Percentiles rank a stretch among this genome's conserved stretches.
These are phyloP conservation scores for Schwanniomyces yamadae DNA, from an alignment of 805 yeast species.

Conservation along the genomic window DNA sequence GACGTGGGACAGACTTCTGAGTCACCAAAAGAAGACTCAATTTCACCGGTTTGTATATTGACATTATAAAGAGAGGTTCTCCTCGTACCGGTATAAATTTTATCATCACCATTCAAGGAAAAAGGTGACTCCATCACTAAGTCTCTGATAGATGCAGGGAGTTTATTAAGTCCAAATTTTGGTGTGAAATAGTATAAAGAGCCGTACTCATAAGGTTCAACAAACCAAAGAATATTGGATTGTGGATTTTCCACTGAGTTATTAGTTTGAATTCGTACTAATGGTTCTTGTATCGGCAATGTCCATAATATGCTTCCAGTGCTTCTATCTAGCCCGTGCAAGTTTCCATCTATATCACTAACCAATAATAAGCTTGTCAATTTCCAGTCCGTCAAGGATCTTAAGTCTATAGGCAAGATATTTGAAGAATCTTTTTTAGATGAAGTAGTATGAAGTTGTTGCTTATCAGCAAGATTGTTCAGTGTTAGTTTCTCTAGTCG, in stretches of 20 bases:
- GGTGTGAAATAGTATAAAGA: conserved; percentile 76
- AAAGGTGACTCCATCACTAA: conserved; percentile 84
- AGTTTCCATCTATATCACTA: conserved; percentile 82
- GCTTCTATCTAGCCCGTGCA: conserved; percentile 75
- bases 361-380: conserved; percentile 62
- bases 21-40: conserved; percentile 65
- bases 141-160: conserved; percentile 78
- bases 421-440: conserved; percentile 10
- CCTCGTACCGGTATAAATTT: conserved; percentile 83
- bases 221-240: conserved; percentile 65
- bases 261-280: conserved; percentile 47
- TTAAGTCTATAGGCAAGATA: conserved; percentile 33
- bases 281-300: conserved; percentile 60
- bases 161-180: conserved; percentile 69
- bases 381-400: conserved; percentile 46
- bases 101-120: conserved; percentile 69
- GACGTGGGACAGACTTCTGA: conserved; percentile 34
- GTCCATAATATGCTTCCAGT: conserved; percentile 81
- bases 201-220: conserved; percentile 89
- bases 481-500: conserved; percentile 21
- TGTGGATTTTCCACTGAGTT: conserved; percentile 13
- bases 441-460: conserved; percentile 1
- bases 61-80: conserved; percentile 73
- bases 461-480: conserved; percentile 5
- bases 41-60: conserved; percentile 70